Base-by-base conservation (phyloP, 83 land plant species). In the Isoetes engelmannii region DNA sequence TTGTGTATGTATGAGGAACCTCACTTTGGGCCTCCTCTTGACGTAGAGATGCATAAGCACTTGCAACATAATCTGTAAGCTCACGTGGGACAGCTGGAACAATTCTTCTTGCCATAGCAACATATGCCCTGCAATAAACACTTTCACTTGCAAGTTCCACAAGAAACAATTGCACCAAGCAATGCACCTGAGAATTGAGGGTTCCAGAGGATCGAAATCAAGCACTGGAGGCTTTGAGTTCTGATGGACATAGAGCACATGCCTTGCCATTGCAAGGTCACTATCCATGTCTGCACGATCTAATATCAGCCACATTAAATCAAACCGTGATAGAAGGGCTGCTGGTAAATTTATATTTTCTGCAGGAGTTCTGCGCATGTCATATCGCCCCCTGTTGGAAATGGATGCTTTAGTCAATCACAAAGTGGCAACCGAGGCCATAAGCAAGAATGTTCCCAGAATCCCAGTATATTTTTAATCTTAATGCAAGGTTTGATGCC, bases 261-360 rank as follows among this genome's bases (percentile, higher is more conserved):
- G 98, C 72, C 92, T 84, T 19, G 98, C 96, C 92, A 93, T 78
- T 72, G 90, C 96, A 64, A 87, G 81, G 71, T 93, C 98, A 77
- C 78, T 84, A 46, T 93, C 96, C 92, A 87, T 90, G 74, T 93
- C 96, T 3, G 98, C 98, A 48, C 84, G 77, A 66, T 90, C 98
- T 10, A 93, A 81, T 47, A 93, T 93, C 68, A 93, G 65, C 98
- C 98, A 93, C 76, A 93, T 71, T 57, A 93, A 82, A 72, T 93
- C 96, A 74, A 93, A 93, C 21, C 98, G 85, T 53, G 96, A 93
- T 41, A 93, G 81, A 43, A 93, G 82, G 4, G 98, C 98, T 53
- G 98, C 88, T 70, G 98, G 98, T 48, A 93, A 91, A 72, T 93
- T 93, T 61, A 93, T 93, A 68, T 93, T 93, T 69, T 93, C 98